These are phyloP conservation scores for Podospora didyma DNA, from an alignment of 495 filamentous ascomycete genomes.

Conservation along the genomic window DNA sequence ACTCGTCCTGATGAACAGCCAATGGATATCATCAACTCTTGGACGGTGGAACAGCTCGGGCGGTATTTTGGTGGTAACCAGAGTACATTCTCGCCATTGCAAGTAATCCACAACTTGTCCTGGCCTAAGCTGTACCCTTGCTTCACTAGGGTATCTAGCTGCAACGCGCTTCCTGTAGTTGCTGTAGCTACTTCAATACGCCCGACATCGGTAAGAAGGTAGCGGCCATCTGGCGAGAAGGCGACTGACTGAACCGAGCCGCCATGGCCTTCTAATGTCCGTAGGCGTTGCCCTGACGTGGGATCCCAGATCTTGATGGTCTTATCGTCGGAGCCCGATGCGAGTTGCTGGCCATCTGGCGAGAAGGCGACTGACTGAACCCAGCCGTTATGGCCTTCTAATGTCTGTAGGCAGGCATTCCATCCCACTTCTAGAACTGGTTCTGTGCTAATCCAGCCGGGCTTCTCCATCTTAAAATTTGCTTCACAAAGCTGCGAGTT, in stretches of 20 bases:
- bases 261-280: conserved; percentile 10
- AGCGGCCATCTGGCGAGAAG: conserved; percentile 6
- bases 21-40: conserved; percentile 9
- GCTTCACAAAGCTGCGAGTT: conserved; percentile 1
- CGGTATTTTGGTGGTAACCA: conserved; percentile 27
- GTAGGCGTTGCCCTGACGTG: conserved; percentile 4
- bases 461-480: conserved; percentile 3
- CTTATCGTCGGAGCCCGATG: neutral
- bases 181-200: conserved; percentile 6
- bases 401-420: conserved; percentile 5
- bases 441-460: neutral
- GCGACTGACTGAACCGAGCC: conserved; percentile 2
- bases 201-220: conserved; percentile 1
- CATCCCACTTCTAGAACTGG: conserved; percentile 7
- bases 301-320: conserved; percentile 8
- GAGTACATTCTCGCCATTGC: conserved; percentile 16
- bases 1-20: conserved; percentile 16
- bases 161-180: conserved; percentile 1
- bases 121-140: conserved; percentile 10
- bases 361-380: conserved; percentile 3
- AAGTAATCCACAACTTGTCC: conserved; percentile 19
- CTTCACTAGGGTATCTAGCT: conserved; percentile 4
- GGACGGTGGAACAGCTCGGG: conserved; percentile 11
- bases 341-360: conserved; percentile 3
- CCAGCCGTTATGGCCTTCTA: neutral